Evolutionary conservation across 2,329 filamentous ascomycete genomes (phyloP), one percentile per base, ranked within the genome.

Genomic region (Aspergillus udagawae): DNA sequence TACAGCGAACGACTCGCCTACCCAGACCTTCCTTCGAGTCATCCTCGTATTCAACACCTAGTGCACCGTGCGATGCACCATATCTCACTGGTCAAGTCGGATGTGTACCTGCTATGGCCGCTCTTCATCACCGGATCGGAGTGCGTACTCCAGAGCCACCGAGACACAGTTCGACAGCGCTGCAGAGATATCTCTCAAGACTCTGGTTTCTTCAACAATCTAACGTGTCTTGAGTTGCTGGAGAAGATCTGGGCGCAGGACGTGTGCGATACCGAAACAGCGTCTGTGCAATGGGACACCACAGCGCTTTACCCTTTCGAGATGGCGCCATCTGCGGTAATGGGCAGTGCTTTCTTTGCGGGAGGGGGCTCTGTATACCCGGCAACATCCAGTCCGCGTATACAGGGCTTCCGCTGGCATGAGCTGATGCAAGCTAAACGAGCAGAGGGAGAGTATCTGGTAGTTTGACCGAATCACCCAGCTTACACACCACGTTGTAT

Each of bases 81-180:
- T 75, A 90, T 94, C 56, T 88, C 87, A 6, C 87, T 87, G 53
- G 86, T 97, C 41, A 86, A 90, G 60, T 82, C 87, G 3, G 88
- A 96, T 74, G 95, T 96, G 70, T 96, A 96, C 71, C 78, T 97
- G 9, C 84, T 97, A 8, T 97, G 92, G 93, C 92, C 93, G 2
- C 82, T 97, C 3, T 96, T 97, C 71, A 88, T 97, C 53, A 87
- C 89, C 1, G 92, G 92, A 21, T 92, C 90, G 23, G 93, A 97
- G 77, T 96, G 91, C 67, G 88, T 94, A 61, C 88, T 91, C 63
- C 86, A 90, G 67, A 79, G 86, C 52, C 90, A 96, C 68, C 89
- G 92, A 61, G 84, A 85, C 56, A 85, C 92, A 57, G 88, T 97
- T 53, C 86, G 92, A 53, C 82, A 85, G 63, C 88, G 92, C 65